These are phyloP conservation scores for Penicillium sp. DNA, from an alignment of 2,329 filamentous ascomycete species.

Conservation along the genomic window DNA sequence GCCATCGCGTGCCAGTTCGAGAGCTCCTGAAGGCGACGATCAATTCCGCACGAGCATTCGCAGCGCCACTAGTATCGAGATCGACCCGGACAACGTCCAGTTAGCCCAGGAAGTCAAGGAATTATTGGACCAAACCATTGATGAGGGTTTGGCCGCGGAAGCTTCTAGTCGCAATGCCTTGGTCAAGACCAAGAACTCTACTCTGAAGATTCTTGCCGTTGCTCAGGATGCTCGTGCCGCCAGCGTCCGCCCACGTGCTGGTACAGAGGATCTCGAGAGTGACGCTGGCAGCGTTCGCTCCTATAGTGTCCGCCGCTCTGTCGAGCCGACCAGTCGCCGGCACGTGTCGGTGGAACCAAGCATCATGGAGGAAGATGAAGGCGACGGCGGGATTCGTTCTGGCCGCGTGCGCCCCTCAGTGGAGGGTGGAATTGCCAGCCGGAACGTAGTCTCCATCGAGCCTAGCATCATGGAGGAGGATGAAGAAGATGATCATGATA, in stretches of 20 bases:
- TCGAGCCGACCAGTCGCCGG: conserved; percentile 32
- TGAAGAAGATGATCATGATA: conserved; percentile 37
- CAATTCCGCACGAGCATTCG: conserved; percentile 53
- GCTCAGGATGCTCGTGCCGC: conserved; percentile 47
- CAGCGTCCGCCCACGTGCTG: conserved; percentile 37
- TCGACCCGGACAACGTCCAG: conserved; percentile 54
- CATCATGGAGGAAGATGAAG: conserved; percentile 42
- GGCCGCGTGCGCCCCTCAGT: conserved; percentile 29
- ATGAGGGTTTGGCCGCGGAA: conserved; percentile 45
- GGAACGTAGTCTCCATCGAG: conserved; percentile 32
- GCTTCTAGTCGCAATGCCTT: conserved; percentile 49
- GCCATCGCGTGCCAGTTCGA: conserved; percentile 42
- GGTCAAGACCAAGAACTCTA: conserved; percentile 49
- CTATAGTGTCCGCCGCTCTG: conserved; percentile 32
- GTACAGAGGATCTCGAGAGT: conserved; percentile 34
- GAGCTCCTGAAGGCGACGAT: conserved; percentile 62
- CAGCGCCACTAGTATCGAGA: conserved; percentile 52
- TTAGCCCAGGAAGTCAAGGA: conserved; percentile 59
- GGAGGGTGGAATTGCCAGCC: conserved; percentile 26
- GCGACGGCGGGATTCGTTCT: conserved; percentile 31
- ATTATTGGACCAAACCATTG: conserved; percentile 59
- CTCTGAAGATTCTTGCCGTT: conserved; percentile 50
- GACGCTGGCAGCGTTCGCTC: conserved; percentile 37
- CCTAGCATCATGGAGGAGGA: conserved; percentile 44
- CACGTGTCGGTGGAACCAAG: conserved; percentile 39